phyloP scores from a whole-genome alignment of 768 basidiomycete species.

The Hydnomerulius pinastri region DNA sequence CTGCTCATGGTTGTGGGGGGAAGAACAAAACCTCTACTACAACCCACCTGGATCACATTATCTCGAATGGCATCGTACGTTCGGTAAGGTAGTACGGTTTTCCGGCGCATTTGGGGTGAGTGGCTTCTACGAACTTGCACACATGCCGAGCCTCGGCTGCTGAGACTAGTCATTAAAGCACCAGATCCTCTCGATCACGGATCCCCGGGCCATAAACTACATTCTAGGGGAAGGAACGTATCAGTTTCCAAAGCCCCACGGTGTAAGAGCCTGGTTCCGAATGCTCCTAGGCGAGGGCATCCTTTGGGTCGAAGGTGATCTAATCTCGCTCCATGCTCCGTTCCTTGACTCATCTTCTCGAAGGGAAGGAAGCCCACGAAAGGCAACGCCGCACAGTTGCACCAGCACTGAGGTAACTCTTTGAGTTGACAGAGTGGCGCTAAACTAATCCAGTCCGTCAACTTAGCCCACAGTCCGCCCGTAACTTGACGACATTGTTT shows the following conservation, averaged over 20 bases:
- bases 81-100: slow-evolving; percentile 57
- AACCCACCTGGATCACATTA: slow-evolving; percentile 53
- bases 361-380: slow-evolving; percentile 60
- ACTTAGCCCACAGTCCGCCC: slow-evolving; percentile 52
- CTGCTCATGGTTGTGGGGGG: slow-evolving; percentile 59
- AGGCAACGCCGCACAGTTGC: slow-evolving; percentile 52
- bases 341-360: slow-evolving; percentile 1
- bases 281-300: slow-evolving; percentile 63
- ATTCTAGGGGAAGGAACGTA: slow-evolving; percentile 58
- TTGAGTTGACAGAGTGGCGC: not conserved
- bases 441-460: not conserved
- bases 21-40: slow-evolving; percentile 59
- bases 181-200: slow-evolving; percentile 58
- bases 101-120: slow-evolving; percentile 59
- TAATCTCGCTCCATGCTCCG: slow-evolving; percentile 1
- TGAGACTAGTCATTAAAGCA: slow-evolving; percentile 39
- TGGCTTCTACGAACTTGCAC: slow-evolving; percentile 9
- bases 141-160: slow-evolving; percentile 6
- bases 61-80: slow-evolving; percentile 51
- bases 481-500: slow-evolving; percentile 51
- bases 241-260: slow-evolving; percentile 61
- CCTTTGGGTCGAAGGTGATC: slow-evolving; percentile 63
- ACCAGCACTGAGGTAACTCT: slow-evolving; percentile 54
- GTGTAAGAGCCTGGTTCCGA: slow-evolving; percentile 65
- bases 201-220: slow-evolving; percentile 52